Base-by-base conservation (phyloP, 768 basidiomycete species). In the Tephrocybe rancida region DNA sequence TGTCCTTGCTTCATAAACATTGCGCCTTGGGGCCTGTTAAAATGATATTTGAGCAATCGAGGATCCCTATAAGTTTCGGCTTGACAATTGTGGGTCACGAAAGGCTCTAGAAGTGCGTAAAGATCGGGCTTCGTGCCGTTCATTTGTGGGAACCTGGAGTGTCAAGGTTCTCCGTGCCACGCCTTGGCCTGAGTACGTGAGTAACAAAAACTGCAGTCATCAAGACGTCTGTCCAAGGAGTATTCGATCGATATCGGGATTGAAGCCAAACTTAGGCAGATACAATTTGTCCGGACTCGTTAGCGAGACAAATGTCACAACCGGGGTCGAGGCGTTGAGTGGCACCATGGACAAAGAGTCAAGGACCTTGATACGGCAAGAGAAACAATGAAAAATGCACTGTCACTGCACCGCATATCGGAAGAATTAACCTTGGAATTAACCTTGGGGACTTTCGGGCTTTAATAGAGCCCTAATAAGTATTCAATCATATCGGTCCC, bases 221-320 rank as follows among this genome's bases (percentile, higher is more conserved):
- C 29, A 30, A 30, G 29, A 13, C 29, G 29, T 30, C 29, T 37
- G 35, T 9, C 8, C 16, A 16, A 16, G 19, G n/a, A 22, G 39
- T 19, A 8, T 41, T 41, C 34, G 35, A 56, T 51, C 49, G 49
- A 50, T 50, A 55, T 45, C 44, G 44, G 44, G 29, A 43, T 5
- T 48, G 46, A 27, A 18, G 29, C 45, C 50, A 37, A 18, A 48
- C 49, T 27, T 41, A 32, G 18, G 21, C n/a, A 41, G 38, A 8
- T 21, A 38, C 18, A 19, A 50, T 21, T 50, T 49, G 19, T 50
- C 13, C 19, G 9, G 29, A 42, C 30, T 22, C 5, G 39, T 9
- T 24, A 42, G 37, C 10, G 37, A 18, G 37, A 18, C 13, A 7
- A 44, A 22, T 14, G 25, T 25, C 43, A 44, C 43, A n/a, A 22